Percentiles rank a stretch among this genome's conserved stretches.
These are phyloP conservation scores for Tylopilus orsonianus DNA, from an alignment of 1,284 basidiomycete genomes.

Conservation along the genomic window DNA sequence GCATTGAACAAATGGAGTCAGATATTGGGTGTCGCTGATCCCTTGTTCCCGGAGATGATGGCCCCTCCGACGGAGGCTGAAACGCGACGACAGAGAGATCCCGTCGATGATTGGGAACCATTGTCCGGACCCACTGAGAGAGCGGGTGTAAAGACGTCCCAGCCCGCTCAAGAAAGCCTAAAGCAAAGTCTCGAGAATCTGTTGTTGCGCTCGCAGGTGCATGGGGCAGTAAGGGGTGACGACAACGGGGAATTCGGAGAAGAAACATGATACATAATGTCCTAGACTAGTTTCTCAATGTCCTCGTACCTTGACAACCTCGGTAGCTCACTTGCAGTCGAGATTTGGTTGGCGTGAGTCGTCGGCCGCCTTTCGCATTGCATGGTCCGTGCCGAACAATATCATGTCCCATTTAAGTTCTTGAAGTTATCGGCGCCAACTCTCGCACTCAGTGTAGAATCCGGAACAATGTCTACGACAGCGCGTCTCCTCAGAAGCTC, in stretches of 20 bases:
- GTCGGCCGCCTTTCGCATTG: neutral
- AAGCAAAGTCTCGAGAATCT: slow-evolving; percentile 27
- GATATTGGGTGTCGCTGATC: slow-evolving; percentile 32
- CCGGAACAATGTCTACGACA: slow-evolving; percentile 6
- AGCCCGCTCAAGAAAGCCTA: slow-evolving; percentile 16
- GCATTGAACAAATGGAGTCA: slow-evolving; percentile 36
- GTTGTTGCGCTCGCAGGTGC: slow-evolving; percentile 15
- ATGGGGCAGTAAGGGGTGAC: neutral
- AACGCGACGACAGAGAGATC: slow-evolving; percentile 2
- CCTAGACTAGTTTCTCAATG: slow-evolving; percentile 6
- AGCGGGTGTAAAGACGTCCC: neutral
- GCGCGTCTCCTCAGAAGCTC: slow-evolving; percentile 9
- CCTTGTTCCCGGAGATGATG: slow-evolving; percentile 33
- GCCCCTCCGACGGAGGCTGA: slow-evolving; percentile 3
- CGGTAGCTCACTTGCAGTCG: neutral
- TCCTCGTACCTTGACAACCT: neutral
- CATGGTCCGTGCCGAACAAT: slow-evolving; percentile 26
- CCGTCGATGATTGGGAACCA: slow-evolving; percentile 26
- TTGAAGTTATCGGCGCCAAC: neutral
- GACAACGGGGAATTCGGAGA: neutral
- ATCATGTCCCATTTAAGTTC: neutral
- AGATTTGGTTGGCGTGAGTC: too few species aligned
- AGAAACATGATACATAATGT: slow-evolving; percentile 1
- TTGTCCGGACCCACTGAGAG: slow-evolving; percentile 17
- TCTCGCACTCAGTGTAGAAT: slow-evolving; percentile 1